phyloP scores from a whole-genome alignment of 257 asterid genomes.

The Rubia yunnanensis region DNA sequence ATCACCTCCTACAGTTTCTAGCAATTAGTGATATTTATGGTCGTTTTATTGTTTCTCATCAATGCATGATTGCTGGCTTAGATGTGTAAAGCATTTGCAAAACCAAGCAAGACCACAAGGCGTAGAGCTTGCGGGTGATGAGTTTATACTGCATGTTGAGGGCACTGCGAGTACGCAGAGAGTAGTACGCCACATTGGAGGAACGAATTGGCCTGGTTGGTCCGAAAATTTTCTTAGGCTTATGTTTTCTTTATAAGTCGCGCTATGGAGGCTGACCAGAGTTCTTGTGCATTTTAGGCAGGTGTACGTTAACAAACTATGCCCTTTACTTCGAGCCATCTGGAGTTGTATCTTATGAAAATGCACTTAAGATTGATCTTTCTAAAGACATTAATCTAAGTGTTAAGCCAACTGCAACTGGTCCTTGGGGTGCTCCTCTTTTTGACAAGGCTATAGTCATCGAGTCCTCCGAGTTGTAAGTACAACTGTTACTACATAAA shows the following conservation, averaged over 20 bases:
- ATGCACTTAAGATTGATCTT: constrained; percentile 67
- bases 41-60: background rate
- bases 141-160: constrained; percentile 76
- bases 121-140: constrained; percentile 54
- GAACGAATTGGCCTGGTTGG: constrained; percentile 93
- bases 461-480: constrained; percentile 75
- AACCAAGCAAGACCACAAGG: constrained; percentile 61
- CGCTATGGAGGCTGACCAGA: constrained; percentile 2
- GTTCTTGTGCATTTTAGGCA: constrained; percentile 40
- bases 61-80: constrained; percentile 6
- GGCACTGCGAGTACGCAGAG: constrained; percentile 76
- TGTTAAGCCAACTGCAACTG: constrained; percentile 64
- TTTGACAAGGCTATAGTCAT: constrained; percentile 76
- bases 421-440: constrained; percentile 97
- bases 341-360: constrained; percentile 54
- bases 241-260: background rate
- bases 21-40: background rate
- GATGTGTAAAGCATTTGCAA: constrained; percentile 67
- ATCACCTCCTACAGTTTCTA: background rate
- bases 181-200: constrained; percentile 92
- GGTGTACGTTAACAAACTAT: constrained; percentile 78
- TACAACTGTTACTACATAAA: background rate
- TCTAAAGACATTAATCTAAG: constrained; percentile 44
- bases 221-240: background rate
- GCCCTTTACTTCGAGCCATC: constrained; percentile 91